A percentile compares a stretch with the other conserved stretches of the same genome.
These are phyloP conservation scores for Hypericum androsaemum DNA, from an alignment of 345 rosid genomes.

Conservation along the genomic window DNA sequence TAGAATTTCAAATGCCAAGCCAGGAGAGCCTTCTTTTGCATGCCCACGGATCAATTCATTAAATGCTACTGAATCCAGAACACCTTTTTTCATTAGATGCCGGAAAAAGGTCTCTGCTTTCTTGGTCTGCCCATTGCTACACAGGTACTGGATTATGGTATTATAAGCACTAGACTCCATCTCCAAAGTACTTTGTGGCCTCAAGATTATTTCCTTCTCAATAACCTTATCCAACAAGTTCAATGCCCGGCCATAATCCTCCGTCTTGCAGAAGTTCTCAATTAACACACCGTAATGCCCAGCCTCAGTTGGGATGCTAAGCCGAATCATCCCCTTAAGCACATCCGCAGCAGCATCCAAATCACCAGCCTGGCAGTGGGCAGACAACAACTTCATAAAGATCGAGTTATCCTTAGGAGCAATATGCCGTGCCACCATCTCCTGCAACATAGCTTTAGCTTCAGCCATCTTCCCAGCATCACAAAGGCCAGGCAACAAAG, in stretches of 20 bases:
- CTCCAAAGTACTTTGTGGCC: slow-evolving; percentile 54
- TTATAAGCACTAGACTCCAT: slow-evolving; percentile 60
- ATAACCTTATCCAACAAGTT: slow-evolving; percentile 64
- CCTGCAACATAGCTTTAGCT: slow-evolving; percentile 49
- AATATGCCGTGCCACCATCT: slow-evolving; percentile 50
- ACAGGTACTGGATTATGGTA: slow-evolving; percentile 55
- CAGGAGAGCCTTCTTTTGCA: slow-evolving; percentile 76
- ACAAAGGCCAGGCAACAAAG: slow-evolving; percentile 74
- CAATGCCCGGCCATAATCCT: slow-evolving; percentile 49
- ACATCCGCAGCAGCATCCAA: slow-evolving; percentile 63
- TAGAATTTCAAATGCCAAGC: slow-evolving; percentile 65
- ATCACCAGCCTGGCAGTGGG: slow-evolving; percentile 56
- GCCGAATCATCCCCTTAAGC: slow-evolving; percentile 66
- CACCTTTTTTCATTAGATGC: slow-evolving; percentile 83
- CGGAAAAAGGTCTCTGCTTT: slow-evolving; percentile 81
- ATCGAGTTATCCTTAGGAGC: slow-evolving; percentile 68
- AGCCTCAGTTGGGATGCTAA: slow-evolving; percentile 69
- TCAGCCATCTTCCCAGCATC: slow-evolving; percentile 60
- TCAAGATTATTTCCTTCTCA: slow-evolving; percentile 68
- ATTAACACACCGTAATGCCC: slow-evolving; percentile 77
- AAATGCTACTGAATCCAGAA: slow-evolving; percentile 55
- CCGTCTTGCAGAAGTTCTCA: slow-evolving; percentile 64
- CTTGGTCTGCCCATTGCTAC: slow-evolving; percentile 54
- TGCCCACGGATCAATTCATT: slow-evolving; percentile 68
- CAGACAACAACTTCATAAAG: slow-evolving; percentile 49